Base-by-base conservation (phyloP, 1,139 yeast species). In the Yamadazyma sp. region DNA sequence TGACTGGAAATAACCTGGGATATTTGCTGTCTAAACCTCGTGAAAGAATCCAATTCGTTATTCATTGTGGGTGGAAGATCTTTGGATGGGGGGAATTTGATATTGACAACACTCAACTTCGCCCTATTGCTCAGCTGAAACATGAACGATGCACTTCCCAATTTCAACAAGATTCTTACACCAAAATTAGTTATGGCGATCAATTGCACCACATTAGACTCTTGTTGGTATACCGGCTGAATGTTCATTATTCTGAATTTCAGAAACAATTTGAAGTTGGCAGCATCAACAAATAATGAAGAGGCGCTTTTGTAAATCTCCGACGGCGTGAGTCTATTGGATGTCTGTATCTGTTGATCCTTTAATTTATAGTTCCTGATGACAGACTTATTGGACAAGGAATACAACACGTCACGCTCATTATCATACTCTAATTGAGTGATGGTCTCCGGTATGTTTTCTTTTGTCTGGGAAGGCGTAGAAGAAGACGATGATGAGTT, bases 181-280 rank as follows among this genome's bases (percentile, higher is more conserved):
- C 98, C 98, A 42, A 82, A 83, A 35, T 81, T 73, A 0, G 97
- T 88, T n/a, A 87, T 73, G 0, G 96, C 97, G 33, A 90, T 81
- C 41, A 92, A 66, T 53, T 82, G 90, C 20, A 88, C 70, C 36
- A 82, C 82, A 21, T 76, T 67, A 23, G 90, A 85, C 56, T 89
- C 96, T 23, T 60, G 60, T 31, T 73, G 75, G 1, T 81, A 62
- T 10, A 89, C 78, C 4, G 81, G 76, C 38, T 78, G 79, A 40
- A 89, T 76, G 46, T 75, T 79, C 26, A 83, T 78, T 38, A 86
- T 75, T 46, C 78, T 76, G 52, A 80, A 68, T 43, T 67, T 67
- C 53, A 59, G 67, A 45, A 71, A 70, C 39, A 71, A 64, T 45
- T 70, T 69, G 40, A 70, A 57, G 45, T 63, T 70, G 23, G 64